phyloP scores from a whole-genome alignment of 495 filamentous ascomycete species.

The Penicillium fimorum region DNA sequence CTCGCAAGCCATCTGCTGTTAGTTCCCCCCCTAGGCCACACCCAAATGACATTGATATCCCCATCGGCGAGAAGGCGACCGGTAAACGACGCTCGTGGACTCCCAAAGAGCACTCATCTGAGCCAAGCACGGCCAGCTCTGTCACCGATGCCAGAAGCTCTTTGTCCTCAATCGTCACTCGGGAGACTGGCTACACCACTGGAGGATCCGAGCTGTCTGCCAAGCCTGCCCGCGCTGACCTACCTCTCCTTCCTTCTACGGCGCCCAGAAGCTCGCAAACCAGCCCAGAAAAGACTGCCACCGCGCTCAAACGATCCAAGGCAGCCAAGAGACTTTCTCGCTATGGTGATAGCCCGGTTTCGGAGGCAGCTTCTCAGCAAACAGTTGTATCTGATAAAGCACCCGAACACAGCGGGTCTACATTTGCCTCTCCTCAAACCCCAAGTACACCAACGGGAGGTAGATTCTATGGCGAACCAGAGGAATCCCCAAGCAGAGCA shows the following conservation, averaged over 20 bases:
- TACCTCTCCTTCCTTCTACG: slow-evolving; percentile 31
- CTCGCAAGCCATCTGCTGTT: slow-evolving; percentile 30
- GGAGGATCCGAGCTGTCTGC: slow-evolving; percentile 26
- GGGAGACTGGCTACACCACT: slow-evolving; percentile 38
- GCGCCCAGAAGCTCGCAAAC: slow-evolving; percentile 5
- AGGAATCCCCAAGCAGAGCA: slow-evolving; percentile 7
- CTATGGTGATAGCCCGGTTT: slow-evolving; percentile 39
- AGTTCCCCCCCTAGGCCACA: slow-evolving; percentile 44
- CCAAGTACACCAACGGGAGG: slow-evolving; percentile 14
- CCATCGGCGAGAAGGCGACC: slow-evolving; percentile 67
- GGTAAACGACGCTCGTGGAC: slow-evolving; percentile 35
- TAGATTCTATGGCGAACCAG: slow-evolving; percentile 26
- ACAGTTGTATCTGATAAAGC: slow-evolving; percentile 15
- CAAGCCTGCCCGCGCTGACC: slow-evolving; percentile 23
- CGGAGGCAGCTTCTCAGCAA: slow-evolving; percentile 26
- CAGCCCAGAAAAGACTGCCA: slow-evolving; percentile 30
- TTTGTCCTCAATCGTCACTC: slow-evolving; percentile 35
- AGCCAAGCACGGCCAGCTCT: slow-evolving; percentile 39
- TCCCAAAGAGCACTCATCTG: slow-evolving; percentile 36
- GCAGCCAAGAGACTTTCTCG: slow-evolving; percentile 50
- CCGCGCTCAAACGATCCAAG: slow-evolving; percentile 53
- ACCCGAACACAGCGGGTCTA: slow-evolving; percentile 3
- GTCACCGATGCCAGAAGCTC: slow-evolving; percentile 34
- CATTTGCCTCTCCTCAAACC: neutral
- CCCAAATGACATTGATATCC: slow-evolving; percentile 60